Evolutionary conservation across 164 flowering plant species (phyloP).

Genomic region (Vitis cinerea): DNA sequence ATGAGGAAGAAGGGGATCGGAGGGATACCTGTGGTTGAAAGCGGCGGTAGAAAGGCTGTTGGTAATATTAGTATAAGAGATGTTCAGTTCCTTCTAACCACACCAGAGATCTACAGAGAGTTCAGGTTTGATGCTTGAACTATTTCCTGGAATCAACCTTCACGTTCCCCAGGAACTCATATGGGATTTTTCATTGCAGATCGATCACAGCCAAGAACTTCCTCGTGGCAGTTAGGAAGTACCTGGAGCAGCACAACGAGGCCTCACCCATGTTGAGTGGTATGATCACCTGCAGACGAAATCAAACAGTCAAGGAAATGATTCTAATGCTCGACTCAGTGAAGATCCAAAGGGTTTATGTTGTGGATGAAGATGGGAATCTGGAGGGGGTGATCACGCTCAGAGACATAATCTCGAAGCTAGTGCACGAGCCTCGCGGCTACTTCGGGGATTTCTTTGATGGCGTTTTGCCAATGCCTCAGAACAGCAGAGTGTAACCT

Average conservation of each 20-base stretch:
- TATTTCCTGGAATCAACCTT: background rate
- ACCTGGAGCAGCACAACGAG: conserved; percentile 50
- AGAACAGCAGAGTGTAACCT: conserved; percentile 63
- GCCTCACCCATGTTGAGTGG: conserved; percentile 50
- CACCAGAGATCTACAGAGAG: conserved; percentile 90
- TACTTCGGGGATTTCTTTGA: conserved; percentile 98
- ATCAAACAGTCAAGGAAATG: conserved; percentile 61
- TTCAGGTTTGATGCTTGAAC: conserved; percentile 49
- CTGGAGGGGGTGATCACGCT: conserved; percentile 92
- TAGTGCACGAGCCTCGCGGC: conserved; percentile 88
- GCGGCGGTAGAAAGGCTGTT: conserved; percentile 56
- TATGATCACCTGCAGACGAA: conserved; percentile 64
- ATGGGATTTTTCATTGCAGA: conserved; percentile 32
- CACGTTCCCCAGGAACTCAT: background rate
- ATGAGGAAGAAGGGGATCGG: conserved; percentile 82
- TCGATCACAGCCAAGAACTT: conserved; percentile 84
- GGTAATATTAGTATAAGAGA: conserved; percentile 94
- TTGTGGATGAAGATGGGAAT: conserved; percentile 60
- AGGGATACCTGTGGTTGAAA: conserved; percentile 79
- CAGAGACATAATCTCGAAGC: conserved; percentile 92
- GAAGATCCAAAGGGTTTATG: conserved; percentile 85
- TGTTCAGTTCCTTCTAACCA: conserved; percentile 74
- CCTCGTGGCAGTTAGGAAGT: conserved; percentile 57
- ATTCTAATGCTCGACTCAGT: conserved; percentile 65
- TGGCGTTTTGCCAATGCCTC: conserved; percentile 82